phyloP scores from a whole-genome alignment of 179 eudicot genomes.

The Beta macrorhiza region DNA sequence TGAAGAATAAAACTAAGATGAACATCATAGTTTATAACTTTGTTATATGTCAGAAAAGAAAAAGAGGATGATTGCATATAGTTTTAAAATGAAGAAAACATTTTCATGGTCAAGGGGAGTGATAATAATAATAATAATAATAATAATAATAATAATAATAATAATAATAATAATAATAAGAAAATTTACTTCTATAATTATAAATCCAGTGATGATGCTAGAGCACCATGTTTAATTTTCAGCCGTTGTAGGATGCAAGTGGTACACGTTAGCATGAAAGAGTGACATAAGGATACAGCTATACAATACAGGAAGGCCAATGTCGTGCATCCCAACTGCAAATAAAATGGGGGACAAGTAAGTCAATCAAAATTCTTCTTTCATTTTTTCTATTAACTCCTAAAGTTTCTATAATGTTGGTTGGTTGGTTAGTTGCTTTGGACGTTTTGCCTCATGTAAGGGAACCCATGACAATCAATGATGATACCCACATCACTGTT shows the following conservation, averaged over 20 bases:
- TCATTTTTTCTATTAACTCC: background rate
- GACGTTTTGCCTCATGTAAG: background rate
- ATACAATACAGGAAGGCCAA: background rate
- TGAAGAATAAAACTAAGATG: too few relatives aligned
- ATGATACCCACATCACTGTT: background rate
- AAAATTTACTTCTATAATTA: too few relatives aligned
- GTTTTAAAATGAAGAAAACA: too few relatives aligned
- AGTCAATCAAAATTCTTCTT: background rate
- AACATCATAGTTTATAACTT: too few relatives aligned
- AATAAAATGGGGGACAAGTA: conserved; percentile 22
- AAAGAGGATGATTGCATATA: too few relatives aligned
- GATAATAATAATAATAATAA: too few relatives aligned
- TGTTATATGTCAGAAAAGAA: too few relatives aligned
- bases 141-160: too few relatives aligned
- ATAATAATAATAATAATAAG: too few relatives aligned
- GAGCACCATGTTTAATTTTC: background rate
- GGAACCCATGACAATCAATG: background rate
- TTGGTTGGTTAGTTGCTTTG: conserved; percentile 9
- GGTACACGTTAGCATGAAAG: conserved; percentile 17
- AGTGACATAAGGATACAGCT: conserved; percentile 30
- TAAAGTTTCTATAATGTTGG: background rate
- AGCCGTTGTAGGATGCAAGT: conserved; percentile 19
- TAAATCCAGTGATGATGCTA: background rate
- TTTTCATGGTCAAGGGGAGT: too few relatives aligned
- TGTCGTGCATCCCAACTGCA: conserved; percentile 34